Evolutionary conservation across 306 rosid species (phyloP).

Genomic region (Trifolium fragiferum): DNA sequence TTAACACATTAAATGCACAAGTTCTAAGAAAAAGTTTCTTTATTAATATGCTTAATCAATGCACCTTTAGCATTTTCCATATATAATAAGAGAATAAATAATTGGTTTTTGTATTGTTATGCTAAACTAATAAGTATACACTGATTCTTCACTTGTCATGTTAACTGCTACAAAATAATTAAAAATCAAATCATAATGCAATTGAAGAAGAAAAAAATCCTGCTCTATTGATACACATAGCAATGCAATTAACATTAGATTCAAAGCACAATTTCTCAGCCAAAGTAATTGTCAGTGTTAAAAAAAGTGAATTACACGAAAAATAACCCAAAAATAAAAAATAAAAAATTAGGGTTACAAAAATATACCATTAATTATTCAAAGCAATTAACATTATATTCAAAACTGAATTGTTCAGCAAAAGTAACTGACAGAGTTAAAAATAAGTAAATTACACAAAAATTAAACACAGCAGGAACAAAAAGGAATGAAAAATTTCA

Average conservation of each 20-base stretch:
- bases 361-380: background rate
- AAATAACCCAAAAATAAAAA: conserved; percentile 4
- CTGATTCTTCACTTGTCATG: too few relatives aligned
- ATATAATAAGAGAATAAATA: too few relatives aligned
- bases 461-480: conserved; percentile 3
- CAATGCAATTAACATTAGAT: conserved; percentile 31
- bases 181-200: conserved; percentile 20
- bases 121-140: too few relatives aligned
- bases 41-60: too few relatives aligned
- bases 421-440: conserved; percentile 44
- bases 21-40: too few relatives aligned
- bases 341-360: conserved; percentile 19
- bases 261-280: conserved; percentile 7
- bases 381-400: conserved; percentile 32
- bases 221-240: conserved; percentile 5
- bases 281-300: conserved; percentile 42
- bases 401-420: conserved; percentile 3
- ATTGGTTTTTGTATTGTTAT: too few relatives aligned
- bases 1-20: too few relatives aligned
- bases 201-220: background rate
- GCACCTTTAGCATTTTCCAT: too few relatives aligned
- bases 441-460: background rate
- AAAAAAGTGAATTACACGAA: background rate
- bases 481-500: background rate
- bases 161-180: conserved; percentile 30